Evolutionary conservation across 164 flowering plant genomes (phyloP).

Genomic region (Magnolia sinica): DNA sequence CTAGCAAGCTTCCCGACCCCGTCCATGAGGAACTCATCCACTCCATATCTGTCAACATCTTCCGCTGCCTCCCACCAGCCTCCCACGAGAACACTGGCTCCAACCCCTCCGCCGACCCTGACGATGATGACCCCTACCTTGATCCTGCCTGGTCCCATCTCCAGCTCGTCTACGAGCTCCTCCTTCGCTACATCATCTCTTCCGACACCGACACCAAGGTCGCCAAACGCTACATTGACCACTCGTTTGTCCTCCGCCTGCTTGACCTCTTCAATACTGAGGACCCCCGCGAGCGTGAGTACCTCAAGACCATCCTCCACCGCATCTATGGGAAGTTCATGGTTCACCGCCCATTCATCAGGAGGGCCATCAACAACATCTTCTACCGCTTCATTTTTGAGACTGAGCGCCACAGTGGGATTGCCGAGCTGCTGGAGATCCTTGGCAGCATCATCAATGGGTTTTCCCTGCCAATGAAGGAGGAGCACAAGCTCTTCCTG

Average conservation of each 20-base stretch:
- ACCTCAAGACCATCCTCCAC: constrained; percentile 38
- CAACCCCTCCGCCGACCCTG: constrained; percentile 23
- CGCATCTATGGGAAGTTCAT: constrained; percentile 44
- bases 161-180: constrained; percentile 39
- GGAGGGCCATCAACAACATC: constrained; percentile 38
- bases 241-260: constrained; percentile 35
- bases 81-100: constrained; percentile 36
- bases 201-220: constrained; percentile 38
- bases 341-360: constrained; percentile 45
- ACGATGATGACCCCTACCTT: constrained; percentile 39
- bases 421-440: constrained; percentile 41
- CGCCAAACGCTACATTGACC: constrained; percentile 38
- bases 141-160: constrained; percentile 42
- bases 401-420: constrained; percentile 42
- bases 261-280: constrained; percentile 42
- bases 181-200: constrained; percentile 34
- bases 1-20: constrained; percentile 33
- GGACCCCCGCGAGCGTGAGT: constrained; percentile 44
- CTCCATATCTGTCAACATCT: constrained; percentile 38
- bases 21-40: constrained; percentile 38
- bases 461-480: constrained; percentile 46
- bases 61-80: constrained; percentile 43
- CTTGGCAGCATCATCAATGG: constrained; percentile 48
- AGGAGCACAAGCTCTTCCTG: constrained; percentile 47
- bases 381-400: constrained; percentile 43